phyloP scores from a whole-genome alignment of 2,329 filamentous ascomycete genomes.

The Colletotrichum camelliae region DNA sequence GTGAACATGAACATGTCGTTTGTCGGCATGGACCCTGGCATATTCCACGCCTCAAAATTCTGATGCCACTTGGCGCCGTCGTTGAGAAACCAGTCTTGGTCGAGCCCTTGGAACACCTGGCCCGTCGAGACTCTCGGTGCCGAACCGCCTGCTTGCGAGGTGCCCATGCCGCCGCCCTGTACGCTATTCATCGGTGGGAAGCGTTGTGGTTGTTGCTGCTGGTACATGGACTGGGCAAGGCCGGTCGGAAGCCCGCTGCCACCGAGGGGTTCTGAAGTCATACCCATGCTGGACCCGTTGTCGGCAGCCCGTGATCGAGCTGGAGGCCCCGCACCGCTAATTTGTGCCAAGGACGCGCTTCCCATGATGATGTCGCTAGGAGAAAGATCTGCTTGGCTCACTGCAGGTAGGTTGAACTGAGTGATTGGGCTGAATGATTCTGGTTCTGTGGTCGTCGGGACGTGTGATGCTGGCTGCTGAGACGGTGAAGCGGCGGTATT shows the following conservation, averaged over 20 bases:
- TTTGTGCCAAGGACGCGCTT: conserved; percentile 26
- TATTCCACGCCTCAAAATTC: conserved; percentile 60
- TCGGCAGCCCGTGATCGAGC: background rate
- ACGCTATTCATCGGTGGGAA: background rate
- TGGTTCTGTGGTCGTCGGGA: conserved; percentile 24
- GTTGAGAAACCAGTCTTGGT: conserved; percentile 63
- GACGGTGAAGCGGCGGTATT: conserved; percentile 34
- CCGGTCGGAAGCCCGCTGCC: conserved; percentile 28
- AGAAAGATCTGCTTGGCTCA: conserved; percentile 27
- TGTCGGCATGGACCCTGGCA: conserved; percentile 23
- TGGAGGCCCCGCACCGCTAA: conserved; percentile 22
- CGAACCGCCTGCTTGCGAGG: background rate
- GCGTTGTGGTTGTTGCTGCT: conserved; percentile 23
- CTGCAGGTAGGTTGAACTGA: conserved; percentile 35
- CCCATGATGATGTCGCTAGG: conserved; percentile 30
- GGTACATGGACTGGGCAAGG: conserved; percentile 31
- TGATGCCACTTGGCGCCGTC: conserved; percentile 65
- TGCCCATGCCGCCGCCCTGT: background rate
- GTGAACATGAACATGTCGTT: conserved; percentile 23
- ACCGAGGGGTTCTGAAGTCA: background rate
- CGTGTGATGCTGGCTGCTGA: conserved; percentile 27
- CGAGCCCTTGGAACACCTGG: conserved; percentile 44
- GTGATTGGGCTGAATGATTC: conserved; percentile 41
- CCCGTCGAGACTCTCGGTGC: conserved; percentile 33
- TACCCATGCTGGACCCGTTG: background rate